Percentiles rank a stretch among this genome's conserved stretches.
phyloP scores from a whole-genome alignment of 148 eudicot species.

The Simmondsia chinensis region DNA sequence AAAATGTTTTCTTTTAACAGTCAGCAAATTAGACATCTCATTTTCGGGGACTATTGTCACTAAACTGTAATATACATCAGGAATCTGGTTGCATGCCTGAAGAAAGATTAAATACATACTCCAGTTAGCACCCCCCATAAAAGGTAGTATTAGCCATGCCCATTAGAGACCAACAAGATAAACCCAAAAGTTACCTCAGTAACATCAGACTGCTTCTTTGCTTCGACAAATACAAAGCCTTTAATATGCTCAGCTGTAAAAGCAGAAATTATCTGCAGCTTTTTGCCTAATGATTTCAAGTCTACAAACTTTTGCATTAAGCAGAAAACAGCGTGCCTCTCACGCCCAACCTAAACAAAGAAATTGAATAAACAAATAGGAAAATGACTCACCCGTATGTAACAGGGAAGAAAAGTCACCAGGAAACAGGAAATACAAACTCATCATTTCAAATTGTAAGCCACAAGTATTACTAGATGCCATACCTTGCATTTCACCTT shows the following conservation, averaged over 20 bases:
- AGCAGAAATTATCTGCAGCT: conserved; percentile 75
- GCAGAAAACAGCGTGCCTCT: conserved; percentile 77
- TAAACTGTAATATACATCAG: conserved; percentile 55
- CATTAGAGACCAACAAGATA: background rate
- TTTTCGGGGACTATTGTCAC: conserved; percentile 48
- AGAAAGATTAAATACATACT: background rate
- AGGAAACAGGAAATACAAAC: too few relatives aligned
- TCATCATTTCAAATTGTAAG: too few relatives aligned
- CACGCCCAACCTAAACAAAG: conserved; percentile 75
- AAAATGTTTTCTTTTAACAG: conserved; percentile 48
- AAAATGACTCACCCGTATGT: too few relatives aligned
- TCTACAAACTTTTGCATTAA: conserved; percentile 87
- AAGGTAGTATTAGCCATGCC: too few relatives aligned
- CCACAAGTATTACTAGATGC: background rate
- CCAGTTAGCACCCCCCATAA: background rate
- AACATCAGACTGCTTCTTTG: conserved; percentile 65
- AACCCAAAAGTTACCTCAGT: conserved; percentile 46
- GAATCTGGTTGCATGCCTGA: conserved; percentile 85
- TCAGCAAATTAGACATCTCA: conserved; percentile 57
- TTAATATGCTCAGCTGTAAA: conserved; percentile 75
- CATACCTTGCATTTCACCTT: conserved; percentile 97
- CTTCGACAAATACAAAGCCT: conserved; percentile 85
- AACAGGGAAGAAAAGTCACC: too few relatives aligned
- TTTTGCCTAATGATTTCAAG: conserved; percentile 49
- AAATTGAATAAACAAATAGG: too few relatives aligned